Percentiles rank a stretch among this genome's conserved stretches.
Conservation (phyloP, 371 early-diverging fungal genomes). For the Mortierella sp. region DNA sequence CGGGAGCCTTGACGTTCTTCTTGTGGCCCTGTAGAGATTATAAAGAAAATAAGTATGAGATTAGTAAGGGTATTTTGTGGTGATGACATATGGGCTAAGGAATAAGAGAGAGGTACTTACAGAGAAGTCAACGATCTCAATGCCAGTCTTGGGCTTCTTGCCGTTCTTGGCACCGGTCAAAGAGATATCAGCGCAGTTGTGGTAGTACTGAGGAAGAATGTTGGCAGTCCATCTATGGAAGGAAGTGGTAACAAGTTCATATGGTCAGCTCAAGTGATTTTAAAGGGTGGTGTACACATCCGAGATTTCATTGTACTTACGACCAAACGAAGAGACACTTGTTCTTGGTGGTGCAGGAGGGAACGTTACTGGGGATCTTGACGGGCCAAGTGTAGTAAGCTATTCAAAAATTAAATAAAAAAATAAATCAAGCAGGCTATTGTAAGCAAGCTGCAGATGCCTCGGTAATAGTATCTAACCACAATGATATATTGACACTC, state of each 20-base stretch:
- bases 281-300: background rate
- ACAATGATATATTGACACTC: background rate
- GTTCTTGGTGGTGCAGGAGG: slow-evolving; percentile 30
- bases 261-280: background rate
- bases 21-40: background rate
- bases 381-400: slow-evolving; percentile 43
- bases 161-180: slow-evolving; percentile 15
- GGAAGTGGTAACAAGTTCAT: background rate
- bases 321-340: slow-evolving; percentile 46
- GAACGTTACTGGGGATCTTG: slow-evolving; percentile 39
- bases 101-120: slow-evolving; percentile 8
- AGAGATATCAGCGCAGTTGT: slow-evolving; percentile 49
- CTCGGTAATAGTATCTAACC: too few relatives aligned
- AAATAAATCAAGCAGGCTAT: too few relatives aligned
- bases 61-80: too few relatives aligned
- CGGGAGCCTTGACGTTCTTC: slow-evolving; percentile 18
- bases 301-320: background rate
- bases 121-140: slow-evolving; percentile 38
- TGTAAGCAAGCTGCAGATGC: too few relatives aligned
- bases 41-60: too few relatives aligned
- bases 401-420: background rate
- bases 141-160: slow-evolving; percentile 13
- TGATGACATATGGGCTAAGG: too few relatives aligned
- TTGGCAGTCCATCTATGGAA: slow-evolving; percentile 35
- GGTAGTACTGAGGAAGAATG: slow-evolving; percentile 45